Percentiles rank a stretch among this genome's conserved stretches.
phyloP scores from a whole-genome alignment of 129 eudicot species.

The Apium graveolens region DNA sequence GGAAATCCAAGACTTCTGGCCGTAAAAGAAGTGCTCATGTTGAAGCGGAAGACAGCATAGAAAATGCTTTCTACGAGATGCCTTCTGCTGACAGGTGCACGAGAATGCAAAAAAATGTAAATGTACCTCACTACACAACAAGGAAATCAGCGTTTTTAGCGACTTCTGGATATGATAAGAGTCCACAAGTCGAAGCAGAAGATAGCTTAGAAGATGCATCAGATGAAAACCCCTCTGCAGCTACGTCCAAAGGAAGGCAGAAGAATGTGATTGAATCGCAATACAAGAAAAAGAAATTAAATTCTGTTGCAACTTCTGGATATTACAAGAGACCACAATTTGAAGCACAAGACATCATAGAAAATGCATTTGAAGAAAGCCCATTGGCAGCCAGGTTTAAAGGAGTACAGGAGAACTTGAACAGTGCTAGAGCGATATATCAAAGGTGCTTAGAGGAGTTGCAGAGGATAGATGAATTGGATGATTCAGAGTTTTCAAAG shows the following conservation, averaged over 20 bases:
- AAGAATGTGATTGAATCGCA: background rate
- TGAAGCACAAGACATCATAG: slow-evolving; percentile 3
- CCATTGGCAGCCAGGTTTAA: background rate
- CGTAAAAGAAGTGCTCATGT: background rate
- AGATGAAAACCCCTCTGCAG: background rate
- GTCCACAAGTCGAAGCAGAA: background rate
- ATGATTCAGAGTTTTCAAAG: slow-evolving; percentile 1
- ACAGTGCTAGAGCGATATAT: background rate
- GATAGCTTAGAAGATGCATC: slow-evolving; percentile 10
- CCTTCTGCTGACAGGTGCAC: background rate
- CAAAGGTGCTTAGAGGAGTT: slow-evolving; percentile 11
- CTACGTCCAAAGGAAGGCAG: background rate
- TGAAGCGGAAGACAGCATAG: slow-evolving; percentile 4
- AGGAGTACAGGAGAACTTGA: background rate
- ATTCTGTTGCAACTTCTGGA: slow-evolving; percentile 2
- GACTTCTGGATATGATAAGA: background rate
- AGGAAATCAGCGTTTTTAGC: background rate
- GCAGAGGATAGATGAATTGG: slow-evolving; percentile 7
- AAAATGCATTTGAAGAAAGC: slow-evolving; percentile 1
- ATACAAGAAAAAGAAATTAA: background rate
- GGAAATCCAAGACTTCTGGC: slow-evolving; percentile 3
- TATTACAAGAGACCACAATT: background rate
- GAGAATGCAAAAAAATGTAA: background rate
- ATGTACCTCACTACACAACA: background rate
- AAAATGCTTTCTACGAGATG: background rate